These are phyloP conservation scores for Exophiala dermatitidis DNA, from an alignment of 2,329 filamentous ascomycete genomes.

Conservation along the genomic window DNA sequence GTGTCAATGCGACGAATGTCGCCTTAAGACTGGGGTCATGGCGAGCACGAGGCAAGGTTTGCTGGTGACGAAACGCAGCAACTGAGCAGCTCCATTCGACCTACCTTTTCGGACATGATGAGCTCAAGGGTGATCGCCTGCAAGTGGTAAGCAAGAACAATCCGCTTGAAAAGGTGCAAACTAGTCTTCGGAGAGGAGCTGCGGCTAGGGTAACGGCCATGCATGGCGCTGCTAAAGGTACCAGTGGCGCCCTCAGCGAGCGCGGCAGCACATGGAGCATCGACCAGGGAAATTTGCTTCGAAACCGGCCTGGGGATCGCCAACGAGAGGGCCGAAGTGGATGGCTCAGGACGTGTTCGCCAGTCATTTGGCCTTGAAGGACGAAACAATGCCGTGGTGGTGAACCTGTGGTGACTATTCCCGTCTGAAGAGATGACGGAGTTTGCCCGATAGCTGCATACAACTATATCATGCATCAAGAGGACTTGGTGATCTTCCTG, in stretches of 20 bases:
- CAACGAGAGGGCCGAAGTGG: not conserved
- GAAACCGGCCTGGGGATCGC: conserved; percentile 8
- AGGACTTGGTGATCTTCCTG: not conserved
- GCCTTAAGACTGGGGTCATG: conserved; percentile 10
- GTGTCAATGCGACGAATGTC: conserved; percentile 4
- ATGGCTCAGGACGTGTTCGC: conserved; percentile 11
- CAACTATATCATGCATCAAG: not conserved
- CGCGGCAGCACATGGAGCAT: not conserved
- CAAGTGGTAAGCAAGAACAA: conserved; percentile 18
- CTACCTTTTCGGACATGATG: conserved; percentile 20
- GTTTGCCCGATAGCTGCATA: not conserved
- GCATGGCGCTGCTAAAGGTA: not conserved
- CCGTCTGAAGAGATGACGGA: not conserved
- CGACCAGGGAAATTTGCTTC: conserved; percentile 13
- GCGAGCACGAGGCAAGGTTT: conserved; percentile 13
- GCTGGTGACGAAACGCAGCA: conserved; percentile 8
- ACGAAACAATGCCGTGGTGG: not conserved
- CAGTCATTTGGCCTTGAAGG: conserved; percentile 7
- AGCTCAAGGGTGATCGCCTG: conserved; percentile 1
- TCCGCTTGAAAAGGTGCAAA: conserved; percentile 19
- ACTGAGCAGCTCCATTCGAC: conserved; percentile 15
- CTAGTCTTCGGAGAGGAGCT: conserved; percentile 15
- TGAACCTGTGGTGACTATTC: not conserved
- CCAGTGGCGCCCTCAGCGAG: not conserved
- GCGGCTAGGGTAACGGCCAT: conserved; percentile 2